Evolutionary conservation across 192 early-diverging fungal species (phyloP).

Genomic region (Entophlyctis luteolus): DNA sequence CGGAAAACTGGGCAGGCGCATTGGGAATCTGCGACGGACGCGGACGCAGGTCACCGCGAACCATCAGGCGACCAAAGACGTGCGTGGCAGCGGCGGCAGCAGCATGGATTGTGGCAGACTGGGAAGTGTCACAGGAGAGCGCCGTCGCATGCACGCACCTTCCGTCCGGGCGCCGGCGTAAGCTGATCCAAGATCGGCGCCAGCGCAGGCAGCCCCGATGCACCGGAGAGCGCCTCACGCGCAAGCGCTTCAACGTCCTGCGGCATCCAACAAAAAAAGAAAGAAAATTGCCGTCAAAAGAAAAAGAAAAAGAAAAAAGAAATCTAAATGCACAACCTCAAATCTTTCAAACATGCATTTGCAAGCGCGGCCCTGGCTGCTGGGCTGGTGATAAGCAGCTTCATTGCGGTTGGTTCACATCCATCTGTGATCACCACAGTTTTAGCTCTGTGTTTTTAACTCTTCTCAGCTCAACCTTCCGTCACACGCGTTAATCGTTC

Average conservation of each 20-base stretch:
- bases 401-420: no score
- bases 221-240: slow-evolving; percentile 59
- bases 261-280: background rate
- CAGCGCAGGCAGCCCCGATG: slow-evolving; percentile 73
- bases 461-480: no score
- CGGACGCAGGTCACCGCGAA: slow-evolving; percentile 32
- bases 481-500: no score
- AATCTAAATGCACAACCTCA: no score
- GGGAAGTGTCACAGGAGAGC: no score
- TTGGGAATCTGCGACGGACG: slow-evolving; percentile 7
- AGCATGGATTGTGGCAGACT: slow-evolving; percentile 62
- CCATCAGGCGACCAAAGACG: slow-evolving; percentile 52
- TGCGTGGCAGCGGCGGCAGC: slow-evolving; percentile 70
- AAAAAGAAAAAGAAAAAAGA: slow-evolving; percentile 5
- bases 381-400: no score
- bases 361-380: no score
- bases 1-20: slow-evolving; percentile 18
- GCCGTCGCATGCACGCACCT: no score
- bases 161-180: no score
- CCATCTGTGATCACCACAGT: no score
- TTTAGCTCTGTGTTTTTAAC: no score
- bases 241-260: slow-evolving; percentile 42
- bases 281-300: background rate
- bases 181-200: slow-evolving; percentile 55
- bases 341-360: no score